Base-by-base conservation (phyloP, 345 rosid genomes). In the Carallia brachiata region DNA sequence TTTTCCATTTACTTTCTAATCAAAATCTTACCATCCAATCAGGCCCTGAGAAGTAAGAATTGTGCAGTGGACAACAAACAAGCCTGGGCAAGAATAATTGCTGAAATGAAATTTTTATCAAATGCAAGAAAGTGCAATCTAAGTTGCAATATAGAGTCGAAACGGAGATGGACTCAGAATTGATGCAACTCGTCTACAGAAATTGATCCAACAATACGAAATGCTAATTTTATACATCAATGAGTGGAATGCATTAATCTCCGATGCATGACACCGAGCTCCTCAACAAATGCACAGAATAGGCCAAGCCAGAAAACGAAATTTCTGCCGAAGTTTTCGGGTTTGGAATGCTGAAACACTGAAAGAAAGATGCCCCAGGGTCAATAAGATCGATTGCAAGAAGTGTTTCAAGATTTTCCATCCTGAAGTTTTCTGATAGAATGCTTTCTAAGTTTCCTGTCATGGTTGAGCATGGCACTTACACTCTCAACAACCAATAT, bases 401-500 rank as follows among this genome's bases (percentile, higher is more conserved):
- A 65, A 61, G 37, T 28, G 48, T 16, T 47, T 75, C 70, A 65
- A 54, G 80, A 79, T 67, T 80, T 73, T 48, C 64, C 80, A 17
- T 79, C 82, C 72, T 19, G 57, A 73, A 67, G 76, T 66, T 75
- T 85, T 23, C 66, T 50, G 15, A 30, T 56, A 47, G 70, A 60
- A 71, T 67, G 77, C 70, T 79, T 85, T 62, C 70, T 72, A 66
- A 92, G 80, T 70, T 68, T 83, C 77, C 97, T 82, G 80, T 95
- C 97, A 48, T 85, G 90, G 73, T 88, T 89, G 81, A 92, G 90
- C 86, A 95, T 77, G 16, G 97, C 84, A 34, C 97, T 80, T 57
- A 86, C 87, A 55, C 96, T 84, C 85, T 95, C 97, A 31, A 89
- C 92, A 63, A 90, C 86, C 77, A 92, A 82, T 61, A 90, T 67